Conservation (phyloP, 139 green algal species). For the Trebouxia sp. region DNA sequence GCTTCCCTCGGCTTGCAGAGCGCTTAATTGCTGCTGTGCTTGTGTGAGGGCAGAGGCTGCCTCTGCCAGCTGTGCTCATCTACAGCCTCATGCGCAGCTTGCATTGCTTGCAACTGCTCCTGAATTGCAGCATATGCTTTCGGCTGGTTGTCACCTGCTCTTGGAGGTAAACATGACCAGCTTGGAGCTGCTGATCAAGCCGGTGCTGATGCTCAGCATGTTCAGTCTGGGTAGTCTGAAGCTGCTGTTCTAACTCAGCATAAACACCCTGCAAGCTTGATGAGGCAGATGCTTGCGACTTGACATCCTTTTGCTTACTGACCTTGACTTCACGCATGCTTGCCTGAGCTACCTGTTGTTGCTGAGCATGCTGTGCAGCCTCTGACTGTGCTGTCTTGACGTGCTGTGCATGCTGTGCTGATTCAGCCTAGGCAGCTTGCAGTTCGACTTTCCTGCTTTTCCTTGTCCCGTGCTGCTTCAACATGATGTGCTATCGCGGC, state of each 20-base stretch:
- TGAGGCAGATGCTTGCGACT: no score
- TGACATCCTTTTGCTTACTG: not conserved
- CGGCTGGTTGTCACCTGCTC: not conserved
- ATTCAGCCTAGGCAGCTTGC: slow-evolving; percentile 7
- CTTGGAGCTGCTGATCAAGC: not conserved
- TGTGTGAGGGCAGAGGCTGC: not conserved
- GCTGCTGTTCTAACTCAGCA: no score
- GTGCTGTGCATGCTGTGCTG: slow-evolving; percentile 1
- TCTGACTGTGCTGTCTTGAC: slow-evolving; percentile 2
- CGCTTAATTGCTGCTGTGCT: slow-evolving; percentile 2
- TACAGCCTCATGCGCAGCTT: no score
- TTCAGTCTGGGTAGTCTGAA: not conserved
- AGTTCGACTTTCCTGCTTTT: slow-evolving; percentile 8
- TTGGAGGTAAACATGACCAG: not conserved
- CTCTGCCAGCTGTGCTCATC: not conserved
- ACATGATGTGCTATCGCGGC: not conserved
- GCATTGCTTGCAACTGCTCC: not conserved
- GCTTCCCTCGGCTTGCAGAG: not conserved
- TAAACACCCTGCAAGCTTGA: no score
- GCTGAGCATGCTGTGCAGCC: slow-evolving; percentile 3
- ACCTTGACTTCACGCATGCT: not conserved
- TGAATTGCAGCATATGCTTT: slow-evolving; percentile 11
- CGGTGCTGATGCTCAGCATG: not conserved
- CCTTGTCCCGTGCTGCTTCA: slow-evolving; percentile 2
- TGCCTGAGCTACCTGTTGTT: not conserved